Evolutionary conservation across 345 rosid genomes (phyloP), one percentile per base, ranked within the genome.

Genomic region (Eutrema heterophyllum): DNA sequence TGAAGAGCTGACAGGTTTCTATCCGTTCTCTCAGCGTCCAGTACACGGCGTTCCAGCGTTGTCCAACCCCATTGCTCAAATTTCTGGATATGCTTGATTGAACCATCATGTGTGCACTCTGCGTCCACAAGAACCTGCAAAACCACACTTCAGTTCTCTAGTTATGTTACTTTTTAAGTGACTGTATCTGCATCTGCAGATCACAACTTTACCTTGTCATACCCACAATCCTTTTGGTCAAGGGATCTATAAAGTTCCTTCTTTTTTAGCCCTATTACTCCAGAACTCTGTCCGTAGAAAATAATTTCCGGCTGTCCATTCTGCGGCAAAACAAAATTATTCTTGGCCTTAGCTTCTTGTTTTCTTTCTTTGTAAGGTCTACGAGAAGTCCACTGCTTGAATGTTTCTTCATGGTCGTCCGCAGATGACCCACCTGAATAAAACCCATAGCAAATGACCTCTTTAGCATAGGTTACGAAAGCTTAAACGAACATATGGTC

Each of bases 21-120:
- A 74, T 93, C 91, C 24, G 89, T 86, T 83, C 97, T 86, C 63
- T 89, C 90, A 5, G 97, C 97, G 70, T 86, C 82, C 69, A 92
- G 74, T 6, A 92, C 93, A 75, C 99, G 99, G 9, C 84, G 91
- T 76, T 89, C 83, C 79, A 95, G 83, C 29, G 97, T 88, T 79
- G 77, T 85, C 97, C 99, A 95, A 50, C 97, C 97, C 97, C 97
- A 95, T 7, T 87, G 84, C 77, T 92, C 99, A 85, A 87, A 95
- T 75, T 95, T 95, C 70, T 92, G 97, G 64, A 95, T 80, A 74
- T 92, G 97, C 73, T 78, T 85, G 54, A 92, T 79, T 27, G 99
- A 95, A 10, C 99, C 99, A 80, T 95, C 99, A 79, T 92, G 99
- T 69, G 97, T 95, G 79, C 97, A 95, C 71, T 92, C 99, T 48